These are phyloP conservation scores for Triticum dicoccoides DNA, from an alignment of 176 grass and related monocot species.

Conservation along the genomic window DNA sequence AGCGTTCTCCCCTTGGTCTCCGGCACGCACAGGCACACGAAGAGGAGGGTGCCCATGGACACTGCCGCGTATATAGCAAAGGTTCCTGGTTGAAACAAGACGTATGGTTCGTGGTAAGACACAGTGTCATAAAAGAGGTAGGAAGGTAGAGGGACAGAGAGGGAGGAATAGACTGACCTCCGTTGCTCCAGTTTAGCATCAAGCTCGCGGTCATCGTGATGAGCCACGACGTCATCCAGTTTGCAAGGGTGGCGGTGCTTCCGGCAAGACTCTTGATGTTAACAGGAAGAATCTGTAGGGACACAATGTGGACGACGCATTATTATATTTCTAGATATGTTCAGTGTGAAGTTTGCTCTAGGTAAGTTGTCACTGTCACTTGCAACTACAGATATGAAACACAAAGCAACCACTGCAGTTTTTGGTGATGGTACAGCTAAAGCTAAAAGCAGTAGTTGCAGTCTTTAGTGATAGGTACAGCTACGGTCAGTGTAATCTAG, in stretches of 20 bases:
- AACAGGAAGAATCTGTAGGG: constrained; percentile 60
- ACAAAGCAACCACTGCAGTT: background rate
- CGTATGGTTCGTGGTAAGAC: background rate
- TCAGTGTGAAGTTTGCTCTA: background rate
- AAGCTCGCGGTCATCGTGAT: constrained; percentile 93
- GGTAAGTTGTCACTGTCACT: background rate
- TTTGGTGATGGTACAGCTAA: background rate
- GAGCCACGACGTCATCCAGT: constrained; percentile 81
- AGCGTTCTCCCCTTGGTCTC: constrained; percentile 67
- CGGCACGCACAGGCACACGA: constrained; percentile 56
- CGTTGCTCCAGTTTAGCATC: constrained; percentile 85
- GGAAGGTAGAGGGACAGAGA: background rate
- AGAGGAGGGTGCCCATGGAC: constrained; percentile 36
- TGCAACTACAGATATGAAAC: background rate
- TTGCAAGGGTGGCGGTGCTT: constrained; percentile 86
- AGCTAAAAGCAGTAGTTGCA: background rate
- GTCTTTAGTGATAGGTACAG: background rate
- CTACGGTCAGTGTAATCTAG: background rate
- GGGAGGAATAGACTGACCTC: constrained; percentile 39
- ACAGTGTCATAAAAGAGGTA: background rate
- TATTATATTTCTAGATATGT: background rate
- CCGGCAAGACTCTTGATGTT: constrained; percentile 96
- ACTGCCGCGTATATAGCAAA: constrained; percentile 44
- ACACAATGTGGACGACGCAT: background rate
- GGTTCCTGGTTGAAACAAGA: constrained; percentile 38